Evolutionary conservation across 441 rosid species (phyloP), one percentile per base, ranked within the genome.

Genomic region (Sinapis alba): DNA sequence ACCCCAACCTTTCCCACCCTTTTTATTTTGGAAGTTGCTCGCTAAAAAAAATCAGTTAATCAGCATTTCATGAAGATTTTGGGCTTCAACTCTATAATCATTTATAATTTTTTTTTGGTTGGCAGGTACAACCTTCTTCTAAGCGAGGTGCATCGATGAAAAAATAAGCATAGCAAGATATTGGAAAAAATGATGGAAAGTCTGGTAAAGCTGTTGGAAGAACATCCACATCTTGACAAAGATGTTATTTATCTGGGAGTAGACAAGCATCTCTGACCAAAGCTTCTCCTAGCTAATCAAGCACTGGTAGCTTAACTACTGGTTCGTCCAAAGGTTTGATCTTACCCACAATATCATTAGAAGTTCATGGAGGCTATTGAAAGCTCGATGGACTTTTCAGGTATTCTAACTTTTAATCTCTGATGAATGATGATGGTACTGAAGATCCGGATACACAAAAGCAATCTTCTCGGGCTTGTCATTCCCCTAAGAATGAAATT

Each of bases 401-500:
- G 77, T 80, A 81, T 69, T 72, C 85, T 79, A 81, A 87, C 63
- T 76, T 65, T 57, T n/a, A 47, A 69, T 78, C 75, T 80, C 82
- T 84, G 69, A 84, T 79, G 77, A 92, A 84, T 83, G 92, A 87
- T 76, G 94, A 90, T 81, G 82, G 80, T 62, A 68, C 78, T 57
- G 98, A 93, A 72, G 80, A 71, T 76, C 79, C 82, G 65, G 97
- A 89, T 81, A 74, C 78, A 45, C 85, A 84, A 60, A 87, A 83
- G 83, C 79, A 82, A 60, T 73, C 92, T 82, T 79, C 91, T 61
- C 88, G 91, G 79, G 80, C 76, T 72, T 83, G 75, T 78, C 92
- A 87, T 86, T 94, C 97, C 73, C 97, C 97, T 19, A 85, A 91
- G 77, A 89, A 86, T 71, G 98, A 93, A 73, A 69, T 27, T 74